These are phyloP conservation scores for Chlorella sp. DNA, from an alignment of 139 green algal species.

Conservation along the genomic window DNA sequence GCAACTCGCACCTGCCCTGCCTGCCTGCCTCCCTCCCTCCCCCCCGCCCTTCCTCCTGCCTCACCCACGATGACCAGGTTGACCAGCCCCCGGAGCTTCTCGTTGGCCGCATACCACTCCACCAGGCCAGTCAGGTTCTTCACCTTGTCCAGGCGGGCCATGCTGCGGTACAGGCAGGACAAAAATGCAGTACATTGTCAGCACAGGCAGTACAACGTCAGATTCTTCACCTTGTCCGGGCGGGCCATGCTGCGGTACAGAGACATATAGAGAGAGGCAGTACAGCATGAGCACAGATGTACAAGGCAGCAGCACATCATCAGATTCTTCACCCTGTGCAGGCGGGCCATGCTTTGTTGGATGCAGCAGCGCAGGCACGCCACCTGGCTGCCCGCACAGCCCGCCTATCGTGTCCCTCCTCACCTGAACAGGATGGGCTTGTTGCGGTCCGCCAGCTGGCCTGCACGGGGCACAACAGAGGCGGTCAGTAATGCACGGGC, in stretches of 20 bases:
- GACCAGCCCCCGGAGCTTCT: slow-evolving; percentile 63
- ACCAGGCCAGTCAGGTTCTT: slow-evolving; percentile 88
- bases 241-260: neutral
- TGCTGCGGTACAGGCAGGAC: neutral
- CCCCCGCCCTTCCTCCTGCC: neutral
- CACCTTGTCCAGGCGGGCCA: slow-evolving; percentile 80
- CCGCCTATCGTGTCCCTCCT: neutral
- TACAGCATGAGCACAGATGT: neutral
- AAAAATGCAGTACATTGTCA: neutral
- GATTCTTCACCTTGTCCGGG: neutral
- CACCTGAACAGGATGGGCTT: slow-evolving; percentile 83
- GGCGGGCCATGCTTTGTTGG: neutral
- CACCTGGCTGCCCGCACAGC: too few species aligned
- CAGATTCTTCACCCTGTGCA: neutral
- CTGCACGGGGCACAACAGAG: slow-evolving; percentile 25
- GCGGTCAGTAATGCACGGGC: too few species aligned
- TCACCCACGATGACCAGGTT: slow-evolving; percentile 87
- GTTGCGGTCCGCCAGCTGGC: slow-evolving; percentile 59
- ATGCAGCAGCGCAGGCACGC: too few species aligned
- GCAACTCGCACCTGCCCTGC: too few species aligned
- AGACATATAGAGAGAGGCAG: neutral
- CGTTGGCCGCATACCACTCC: slow-evolving; percentile 67
- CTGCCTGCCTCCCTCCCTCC: too few species aligned
- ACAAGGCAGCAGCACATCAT: neutral
- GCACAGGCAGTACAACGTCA: neutral